phyloP scores from a whole-genome alignment of 495 filamentous ascomycete genomes.

The Aspergillus diversus region DNA sequence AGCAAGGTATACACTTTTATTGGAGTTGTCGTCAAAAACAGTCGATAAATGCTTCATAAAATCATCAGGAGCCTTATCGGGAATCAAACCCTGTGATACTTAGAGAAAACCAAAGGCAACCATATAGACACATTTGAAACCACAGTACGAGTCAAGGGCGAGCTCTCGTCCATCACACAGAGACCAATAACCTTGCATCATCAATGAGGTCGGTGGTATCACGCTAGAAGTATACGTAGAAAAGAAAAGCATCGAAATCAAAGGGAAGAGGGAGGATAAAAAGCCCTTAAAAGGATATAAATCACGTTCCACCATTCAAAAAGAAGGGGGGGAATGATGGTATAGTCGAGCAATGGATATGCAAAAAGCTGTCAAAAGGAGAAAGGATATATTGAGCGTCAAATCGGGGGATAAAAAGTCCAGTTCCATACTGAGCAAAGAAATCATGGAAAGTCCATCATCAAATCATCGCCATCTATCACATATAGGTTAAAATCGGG shows the following conservation, averaged over 20 bases:
- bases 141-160: not conserved
- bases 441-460: constrained; percentile 21
- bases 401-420: constrained; percentile 8
- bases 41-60: constrained; percentile 9
- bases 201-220: constrained; percentile 6
- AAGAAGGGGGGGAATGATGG: not conserved
- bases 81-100: not conserved
- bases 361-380: constrained; percentile 14
- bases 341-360: constrained; percentile 16
- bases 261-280: constrained; percentile 4
- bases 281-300: constrained; percentile 13
- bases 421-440: constrained; percentile 15
- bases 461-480: constrained; percentile 35
- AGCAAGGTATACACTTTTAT: constrained; percentile 19
- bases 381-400: constrained; percentile 23
- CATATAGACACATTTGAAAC: not conserved
- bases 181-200: constrained; percentile 1
- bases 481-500: constrained; percentile 22
- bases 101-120: not conserved
- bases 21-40: constrained; percentile 14
- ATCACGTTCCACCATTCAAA: constrained; percentile 11
- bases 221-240: constrained; percentile 8
- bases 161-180: not conserved
- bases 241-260: constrained; percentile 6
- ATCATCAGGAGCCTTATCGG: constrained; percentile 17